These are phyloP conservation scores for Saccharomycopsis crataegensis DNA, from an alignment of 1,139 yeast species.

Conservation along the genomic window DNA sequence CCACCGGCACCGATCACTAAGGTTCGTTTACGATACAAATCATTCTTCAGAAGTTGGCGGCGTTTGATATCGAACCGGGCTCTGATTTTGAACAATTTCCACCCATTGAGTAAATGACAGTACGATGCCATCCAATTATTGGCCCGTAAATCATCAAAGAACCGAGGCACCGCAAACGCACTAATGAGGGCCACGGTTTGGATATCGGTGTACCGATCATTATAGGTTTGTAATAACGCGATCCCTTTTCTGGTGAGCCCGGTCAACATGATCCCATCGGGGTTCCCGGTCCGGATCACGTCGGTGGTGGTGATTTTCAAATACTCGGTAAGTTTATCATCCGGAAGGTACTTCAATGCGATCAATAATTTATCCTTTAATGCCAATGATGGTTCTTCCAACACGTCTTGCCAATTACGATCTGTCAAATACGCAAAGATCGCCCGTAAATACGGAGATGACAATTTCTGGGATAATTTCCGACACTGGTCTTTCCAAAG, in stretches of 20 bases:
- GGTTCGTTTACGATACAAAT: neutral
- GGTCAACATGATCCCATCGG: slow-evolving; percentile 84
- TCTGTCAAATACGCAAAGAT: slow-evolving; percentile 92
- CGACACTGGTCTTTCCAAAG: slow-evolving; percentile 95
- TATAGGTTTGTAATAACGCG: slow-evolving; percentile 77
- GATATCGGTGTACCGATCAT: slow-evolving; percentile 83
- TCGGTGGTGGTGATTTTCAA: slow-evolving; percentile 62
- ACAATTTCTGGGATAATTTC: slow-evolving; percentile 75
- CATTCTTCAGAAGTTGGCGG: slow-evolving; percentile 47
- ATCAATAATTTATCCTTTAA: slow-evolving; percentile 84
- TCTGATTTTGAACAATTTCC: slow-evolving; percentile 71
- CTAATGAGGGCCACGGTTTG: slow-evolving; percentile 86
- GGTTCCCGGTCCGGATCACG: slow-evolving; percentile 70
- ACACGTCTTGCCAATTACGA: slow-evolving; percentile 93
- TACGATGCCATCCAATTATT: slow-evolving; percentile 76
- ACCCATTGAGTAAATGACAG: slow-evolving; percentile 67
- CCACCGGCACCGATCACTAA: neutral
- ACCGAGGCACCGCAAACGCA: slow-evolving; percentile 76
- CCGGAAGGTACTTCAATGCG: slow-evolving; percentile 78
- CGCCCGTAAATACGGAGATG: slow-evolving; percentile 83
- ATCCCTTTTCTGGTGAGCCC: slow-evolving; percentile 84
- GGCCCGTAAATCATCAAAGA: slow-evolving; percentile 62
- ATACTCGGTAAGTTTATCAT: slow-evolving; percentile 63
- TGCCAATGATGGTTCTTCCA: slow-evolving; percentile 85
- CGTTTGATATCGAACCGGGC: slow-evolving; percentile 83